These are phyloP conservation scores for Cyclotella distinguenda DNA, from an alignment of 108 stramenopile genomes.

Conservation along the genomic window DNA sequence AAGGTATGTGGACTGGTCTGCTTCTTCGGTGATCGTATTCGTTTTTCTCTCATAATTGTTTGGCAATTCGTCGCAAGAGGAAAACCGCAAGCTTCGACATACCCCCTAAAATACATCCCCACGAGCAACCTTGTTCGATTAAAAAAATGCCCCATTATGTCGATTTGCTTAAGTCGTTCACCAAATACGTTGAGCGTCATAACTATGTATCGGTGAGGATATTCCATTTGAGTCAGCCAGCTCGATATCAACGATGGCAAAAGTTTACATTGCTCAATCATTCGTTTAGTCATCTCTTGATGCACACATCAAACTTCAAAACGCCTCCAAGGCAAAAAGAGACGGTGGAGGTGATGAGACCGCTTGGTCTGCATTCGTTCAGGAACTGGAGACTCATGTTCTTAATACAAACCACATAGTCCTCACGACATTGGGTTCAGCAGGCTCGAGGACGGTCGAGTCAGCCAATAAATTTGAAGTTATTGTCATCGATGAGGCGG, in stretches of 20 bases:
- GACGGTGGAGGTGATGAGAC: constrained; percentile 17
- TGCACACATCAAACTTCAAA: constrained; percentile 38
- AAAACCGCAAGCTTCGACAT: constrained; percentile 49
- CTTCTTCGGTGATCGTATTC: neutral
- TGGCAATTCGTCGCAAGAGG: constrained; percentile 26
- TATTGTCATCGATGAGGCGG: constrained; percentile 91
- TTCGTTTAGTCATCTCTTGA: constrained; percentile 42
- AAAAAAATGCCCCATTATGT: constrained; percentile 52
- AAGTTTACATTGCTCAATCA: too few species aligned
- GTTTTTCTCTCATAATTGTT: neutral
- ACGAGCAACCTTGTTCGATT: constrained; percentile 26
- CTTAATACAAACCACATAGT: constrained; percentile 72
- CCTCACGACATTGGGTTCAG: constrained; percentile 79
- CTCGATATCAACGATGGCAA: too few species aligned
- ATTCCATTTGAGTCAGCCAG: too few species aligned
- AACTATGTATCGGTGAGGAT: constrained; percentile 42
- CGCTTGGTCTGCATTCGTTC: neutral
- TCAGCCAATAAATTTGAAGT: constrained; percentile 62
- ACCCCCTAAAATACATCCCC: constrained; percentile 37
- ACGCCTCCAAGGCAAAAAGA: constrained; percentile 26
- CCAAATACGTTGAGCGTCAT: constrained; percentile 50
- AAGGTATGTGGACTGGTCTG: constrained; percentile 10
- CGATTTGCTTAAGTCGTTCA: constrained; percentile 31
- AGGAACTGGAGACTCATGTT: constrained; percentile 46
- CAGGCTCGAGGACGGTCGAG: constrained; percentile 50